Evolutionary conservation across 106 monocot genomes (phyloP), one percentile per base, ranked within the genome.

Genomic region (Phalaenopsis equestris): DNA sequence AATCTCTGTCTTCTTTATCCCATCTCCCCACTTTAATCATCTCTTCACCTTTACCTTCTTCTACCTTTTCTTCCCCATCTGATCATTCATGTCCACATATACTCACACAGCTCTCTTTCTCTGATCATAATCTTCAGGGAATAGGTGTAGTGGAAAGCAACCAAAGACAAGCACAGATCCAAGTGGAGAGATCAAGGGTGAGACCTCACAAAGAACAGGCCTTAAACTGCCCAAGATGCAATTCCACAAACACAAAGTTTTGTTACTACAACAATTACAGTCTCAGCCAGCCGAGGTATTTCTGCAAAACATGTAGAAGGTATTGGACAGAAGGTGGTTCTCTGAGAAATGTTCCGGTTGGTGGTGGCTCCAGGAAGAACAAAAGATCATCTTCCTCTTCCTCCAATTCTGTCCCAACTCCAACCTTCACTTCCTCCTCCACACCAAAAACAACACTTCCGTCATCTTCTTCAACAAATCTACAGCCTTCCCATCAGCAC

Each of bases 211-310:
- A 56, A 23, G 87, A 87, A 19, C 84, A 87, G 24, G 74, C 84
- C 1, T 41, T 87, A 18, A 87, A 79, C 79, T 87, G 87, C 67
- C 87, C 87, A 2, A 81, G 87, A 74, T 87, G 87, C 79, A 79
- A 87, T 68, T 87, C 87, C 58, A 81, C 84, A 72, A 87, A 87
- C 81, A 87, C 87, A 46, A 87, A 87, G 75, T 87, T 87, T 81
- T 87, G 87, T 78, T 87, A 87, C 81, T 87, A 87, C 74, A 87
- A 87, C 79, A 87, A 87, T 75, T 87, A 87, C 79, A 87, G 87
- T 78, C 87, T 87, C 55, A 79, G 75, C 41, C 87, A 87, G 79
- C 87, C 87, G 9, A 87, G 87, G 75, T 87, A 87, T 81, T 87
- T 87, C 84, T 87, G 87, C 84, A 87, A 87, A 75, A 58, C 57